Evolutionary conservation across 345 rosid species (phyloP), one percentile per base, ranked within the genome.

Genomic region (Jatropha curcas): DNA sequence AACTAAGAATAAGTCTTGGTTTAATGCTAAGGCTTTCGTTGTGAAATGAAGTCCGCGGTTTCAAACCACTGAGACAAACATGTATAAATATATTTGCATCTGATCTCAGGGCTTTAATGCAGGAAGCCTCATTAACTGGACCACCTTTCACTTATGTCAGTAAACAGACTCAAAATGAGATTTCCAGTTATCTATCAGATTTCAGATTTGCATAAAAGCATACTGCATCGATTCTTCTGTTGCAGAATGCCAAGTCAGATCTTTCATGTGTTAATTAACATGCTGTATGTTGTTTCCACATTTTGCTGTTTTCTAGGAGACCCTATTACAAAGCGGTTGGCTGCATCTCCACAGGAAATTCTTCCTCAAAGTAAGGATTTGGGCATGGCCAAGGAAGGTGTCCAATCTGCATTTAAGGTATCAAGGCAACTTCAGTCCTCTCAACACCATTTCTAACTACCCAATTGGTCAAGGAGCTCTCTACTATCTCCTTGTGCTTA

Each of bases 291-390:
- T 43, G 55, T 67, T 56, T 35, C 27, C 11, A 35, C 61, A 39
- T 59, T 70, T 73, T 64, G 46, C 8, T 65, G n/a, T 74, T 68
- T 67, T 75, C 64, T 72, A 95, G 97, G 84, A 56, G 97, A 95
- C 72, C 94, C 97, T 50, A 84, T 91, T 70, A 88, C 90, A 33
- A 91, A 87, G 77, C 82, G 85, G 63, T 79, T 79, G 71, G 70
- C 70, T 50, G 78, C 74, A 74, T 80, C 91, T 70, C 84, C 85
- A 24, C 72, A 81, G 60, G 73, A 14, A 79, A 77, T 30, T 80
- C 66, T 84, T 74, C 75, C 75, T 80, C 83, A 82, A 55, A 82
- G 52, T 76, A 81, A 77, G 70, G 83, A 71, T 76, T 60, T 72
- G 17, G 75, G 80, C 33, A 68, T 66, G 22, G 79, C 74, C 28